Evolutionary conservation across 116 monocot species (phyloP), one percentile per base, ranked within the genome.

Genomic region (Dioscorea cayenensis): DNA sequence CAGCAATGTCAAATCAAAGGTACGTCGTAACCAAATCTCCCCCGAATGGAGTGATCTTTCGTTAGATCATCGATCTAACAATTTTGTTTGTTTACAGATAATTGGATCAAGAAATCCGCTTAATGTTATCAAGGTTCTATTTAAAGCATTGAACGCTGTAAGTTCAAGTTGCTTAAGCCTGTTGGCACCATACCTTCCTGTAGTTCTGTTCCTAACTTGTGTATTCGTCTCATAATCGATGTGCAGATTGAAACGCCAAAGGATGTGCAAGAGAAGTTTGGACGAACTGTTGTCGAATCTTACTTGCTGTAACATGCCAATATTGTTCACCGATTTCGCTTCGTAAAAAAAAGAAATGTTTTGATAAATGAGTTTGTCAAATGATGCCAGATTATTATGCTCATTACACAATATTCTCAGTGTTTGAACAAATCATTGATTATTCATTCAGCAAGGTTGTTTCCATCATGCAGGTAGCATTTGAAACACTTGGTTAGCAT

Each of bases 231-330:
- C 5, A 2, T 12, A 11, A 51, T 67, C 18, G 29, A 55, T 74
- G 58, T 81, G 78, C 88, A 92, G 96, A 88, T 92, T 76, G 93
- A 97, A 81, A 90, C 93, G 23, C 93, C 97, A 4, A 97, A 90
- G 72, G 97, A 97, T 75, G 81, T 97, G 49, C 93, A 97, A 66
- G 86, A 97, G 81, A 97, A 97, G 73, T 90, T 97, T 81, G 97
- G 97, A 36, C 69, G 93, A 68, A 93, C 97, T 18, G 93, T 97
- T 73, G 97, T 97, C 5, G 97, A 97, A 66, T 81, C 93, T 28
- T 93, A 97, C 68, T 83, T 97, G 37, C 55, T 97, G 71, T 88
- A 80, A 55, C 2, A 72, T 51, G 48, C 58, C 25, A 25, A 25
- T 1, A 32, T 32, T 32, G 0, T 32, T 32, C 32, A 32, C 43